Percentiles rank a stretch among this genome's conserved stretches.
Conservation (phyloP, 495 filamentous ascomycete species). For the Neurospora africana region DNA sequence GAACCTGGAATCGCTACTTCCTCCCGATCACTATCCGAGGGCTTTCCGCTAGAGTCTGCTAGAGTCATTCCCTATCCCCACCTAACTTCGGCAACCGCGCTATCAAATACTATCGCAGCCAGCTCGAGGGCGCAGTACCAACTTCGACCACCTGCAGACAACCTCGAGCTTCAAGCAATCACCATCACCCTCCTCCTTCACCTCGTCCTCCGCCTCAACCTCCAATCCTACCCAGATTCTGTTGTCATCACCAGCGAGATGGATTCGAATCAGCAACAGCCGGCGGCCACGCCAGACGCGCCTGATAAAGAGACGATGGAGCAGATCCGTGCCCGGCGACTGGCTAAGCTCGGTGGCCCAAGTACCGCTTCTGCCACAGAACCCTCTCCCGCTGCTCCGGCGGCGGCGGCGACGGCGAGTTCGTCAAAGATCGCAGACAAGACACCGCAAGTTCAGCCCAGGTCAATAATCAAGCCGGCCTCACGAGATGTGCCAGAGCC, state of each 20-base stretch:
- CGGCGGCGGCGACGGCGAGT: slow-evolving; percentile 2
- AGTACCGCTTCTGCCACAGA: slow-evolving; percentile 4
- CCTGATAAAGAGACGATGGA: slow-evolving; percentile 25
- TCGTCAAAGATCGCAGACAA: slow-evolving; percentile 2
- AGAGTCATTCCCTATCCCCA: neutral
- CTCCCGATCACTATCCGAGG: neutral
- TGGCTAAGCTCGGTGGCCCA: slow-evolving; percentile 32
- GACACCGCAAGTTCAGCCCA: slow-evolving; percentile 1
- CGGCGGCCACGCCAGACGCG: slow-evolving; percentile 18
- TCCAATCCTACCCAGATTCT: neutral
- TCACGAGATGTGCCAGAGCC: slow-evolving; percentile 1
- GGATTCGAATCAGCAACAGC: slow-evolving; percentile 21
- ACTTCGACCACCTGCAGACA: neutral
- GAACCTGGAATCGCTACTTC: neutral
- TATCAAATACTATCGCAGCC: neutral
- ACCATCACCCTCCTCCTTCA: neutral
- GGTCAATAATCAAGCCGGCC: neutral
- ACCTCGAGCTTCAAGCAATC: neutral
- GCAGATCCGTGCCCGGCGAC: slow-evolving; percentile 31
- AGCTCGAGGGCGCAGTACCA: neutral
- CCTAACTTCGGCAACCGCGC: neutral
- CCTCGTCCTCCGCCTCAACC: neutral
- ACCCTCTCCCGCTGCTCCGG: neutral
- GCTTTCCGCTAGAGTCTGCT: neutral
- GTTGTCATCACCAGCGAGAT: slow-evolving; percentile 6